Percentiles rank a stretch among this genome's conserved stretches.
phyloP scores from a whole-genome alignment of 352 stramenopile genomes.

The Globisporangium spiculum region DNA sequence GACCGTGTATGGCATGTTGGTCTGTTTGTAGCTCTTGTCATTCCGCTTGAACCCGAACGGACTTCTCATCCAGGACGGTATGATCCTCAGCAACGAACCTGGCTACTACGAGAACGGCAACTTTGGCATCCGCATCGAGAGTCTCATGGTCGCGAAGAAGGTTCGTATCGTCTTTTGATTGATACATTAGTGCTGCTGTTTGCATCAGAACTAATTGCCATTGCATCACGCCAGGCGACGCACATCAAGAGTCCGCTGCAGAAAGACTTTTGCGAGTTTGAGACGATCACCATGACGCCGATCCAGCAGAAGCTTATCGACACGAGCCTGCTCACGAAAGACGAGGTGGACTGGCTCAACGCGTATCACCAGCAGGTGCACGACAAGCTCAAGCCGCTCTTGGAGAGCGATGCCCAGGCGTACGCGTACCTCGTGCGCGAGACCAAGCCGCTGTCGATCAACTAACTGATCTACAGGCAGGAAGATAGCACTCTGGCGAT shows the following conservation, averaged over 20 bases:
- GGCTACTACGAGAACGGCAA: conserved; percentile 97
- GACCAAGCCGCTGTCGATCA: conserved; percentile 52
- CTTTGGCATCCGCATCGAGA: conserved; percentile 99
- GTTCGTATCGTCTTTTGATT: conserved; percentile 31
- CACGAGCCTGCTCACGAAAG: conserved; percentile 80
- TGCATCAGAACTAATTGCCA: neutral
- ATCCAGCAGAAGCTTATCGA: conserved; percentile 99
- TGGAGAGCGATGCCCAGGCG: conserved; percentile 61
- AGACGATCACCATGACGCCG: conserved; percentile 96
- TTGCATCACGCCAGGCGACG: conserved; percentile 25
- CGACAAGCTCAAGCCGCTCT: conserved; percentile 88
- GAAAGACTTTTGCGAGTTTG: conserved; percentile 94
- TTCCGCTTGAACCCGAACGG: conserved; percentile 82
- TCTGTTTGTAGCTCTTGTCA: conserved; percentile 56
- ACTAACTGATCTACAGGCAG: conserved; percentile 7
- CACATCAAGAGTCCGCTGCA: conserved; percentile 65
- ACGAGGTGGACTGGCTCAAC: conserved; percentile 96
- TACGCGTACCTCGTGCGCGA: conserved; percentile 77
- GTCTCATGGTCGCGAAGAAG: conserved; percentile 94
- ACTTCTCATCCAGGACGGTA: conserved; percentile 88
- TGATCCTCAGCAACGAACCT: conserved; percentile 98
- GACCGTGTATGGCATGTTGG: neutral
- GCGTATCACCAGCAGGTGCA: conserved; percentile 91
- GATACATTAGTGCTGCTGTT: neutral
- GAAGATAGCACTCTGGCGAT: neutral